These are phyloP conservation scores for Psilocybe subaeruginosa DNA, from an alignment of 768 basidiomycete genomes.

Conservation along the genomic window DNA sequence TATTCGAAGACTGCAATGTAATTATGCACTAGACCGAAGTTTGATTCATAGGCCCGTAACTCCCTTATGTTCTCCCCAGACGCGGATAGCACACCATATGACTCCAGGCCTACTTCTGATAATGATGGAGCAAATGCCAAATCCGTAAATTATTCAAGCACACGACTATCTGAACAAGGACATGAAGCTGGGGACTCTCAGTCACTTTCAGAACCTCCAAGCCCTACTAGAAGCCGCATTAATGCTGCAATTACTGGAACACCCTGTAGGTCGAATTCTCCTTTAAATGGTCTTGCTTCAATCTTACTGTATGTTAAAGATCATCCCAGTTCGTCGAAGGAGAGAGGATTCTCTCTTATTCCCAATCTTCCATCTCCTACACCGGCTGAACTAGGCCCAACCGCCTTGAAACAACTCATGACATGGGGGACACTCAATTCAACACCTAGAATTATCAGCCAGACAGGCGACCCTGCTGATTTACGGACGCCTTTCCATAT, in stretches of 20 bases:
- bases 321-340: constrained; percentile 58
- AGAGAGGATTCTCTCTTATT: constrained; percentile 72
- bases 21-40: not conserved
- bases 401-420: constrained; percentile 90
- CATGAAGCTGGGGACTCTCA: constrained; percentile 43
- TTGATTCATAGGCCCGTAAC: constrained; percentile 75
- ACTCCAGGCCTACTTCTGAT: constrained; percentile 34
- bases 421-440: constrained; percentile 95
- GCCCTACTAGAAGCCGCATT: constrained; percentile 89
- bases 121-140: constrained; percentile 46
- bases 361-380: constrained; percentile 88
- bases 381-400: constrained; percentile 77
- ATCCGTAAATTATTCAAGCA: constrained; percentile 78
- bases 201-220: constrained; percentile 66
- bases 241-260: constrained; percentile 93
- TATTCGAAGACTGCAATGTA: not conserved
- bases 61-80: constrained; percentile 95
- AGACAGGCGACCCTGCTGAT: constrained; percentile 38
- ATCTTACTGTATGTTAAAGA: constrained; percentile 43
- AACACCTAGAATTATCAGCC: constrained; percentile 81
- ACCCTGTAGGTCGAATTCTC: constrained; percentile 63
- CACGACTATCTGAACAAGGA: constrained; percentile 78
- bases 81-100: constrained; percentile 83
- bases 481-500: constrained; percentile 80
- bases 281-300: not conserved